Evolutionary conservation across 495 filamentous ascomycete genomes (phyloP).

Genomic region (Neurospora pannonica): DNA sequence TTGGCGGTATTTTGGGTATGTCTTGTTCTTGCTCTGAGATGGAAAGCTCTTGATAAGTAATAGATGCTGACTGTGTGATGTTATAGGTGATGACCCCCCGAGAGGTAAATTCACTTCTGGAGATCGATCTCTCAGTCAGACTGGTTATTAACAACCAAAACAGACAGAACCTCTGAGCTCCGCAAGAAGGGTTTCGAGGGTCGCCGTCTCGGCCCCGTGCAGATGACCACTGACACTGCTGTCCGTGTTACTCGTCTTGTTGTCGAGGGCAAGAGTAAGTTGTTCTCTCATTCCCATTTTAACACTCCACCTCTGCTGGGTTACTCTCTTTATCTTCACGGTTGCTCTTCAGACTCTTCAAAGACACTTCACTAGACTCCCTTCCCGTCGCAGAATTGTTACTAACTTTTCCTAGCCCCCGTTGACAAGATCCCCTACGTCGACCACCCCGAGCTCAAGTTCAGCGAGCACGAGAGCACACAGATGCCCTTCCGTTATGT

Average conservation of each 20-base stretch:
- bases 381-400: not conserved
- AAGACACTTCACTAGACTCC: not conserved
- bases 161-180: conserved; percentile 88
- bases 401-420: conserved; percentile 41
- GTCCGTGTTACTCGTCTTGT: conserved; percentile 88
- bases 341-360: not conserved
- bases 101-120: conserved; percentile 51
- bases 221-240: conserved; percentile 98
- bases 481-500: conserved; percentile 98
- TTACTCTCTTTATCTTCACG: no score
- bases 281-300: no score
- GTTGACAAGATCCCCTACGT: conserved; percentile 69
- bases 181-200: conserved; percentile 87
- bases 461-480: conserved; percentile 86
- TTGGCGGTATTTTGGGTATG: conserved; percentile 90
- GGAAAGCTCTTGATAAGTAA: not conserved
- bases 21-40: conserved; percentile 1
- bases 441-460: conserved; percentile 78
- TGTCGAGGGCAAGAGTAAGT: conserved; percentile 70
- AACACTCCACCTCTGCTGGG: no score
- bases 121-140: not conserved
- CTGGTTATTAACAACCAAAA: not conserved
- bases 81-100: conserved; percentile 83
- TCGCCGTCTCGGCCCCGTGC: conserved; percentile 78
- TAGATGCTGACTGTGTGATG: conserved; percentile 1